Base-by-base conservation (phyloP, 257 asterid genomes). In the Orobanche coerulescens region DNA sequence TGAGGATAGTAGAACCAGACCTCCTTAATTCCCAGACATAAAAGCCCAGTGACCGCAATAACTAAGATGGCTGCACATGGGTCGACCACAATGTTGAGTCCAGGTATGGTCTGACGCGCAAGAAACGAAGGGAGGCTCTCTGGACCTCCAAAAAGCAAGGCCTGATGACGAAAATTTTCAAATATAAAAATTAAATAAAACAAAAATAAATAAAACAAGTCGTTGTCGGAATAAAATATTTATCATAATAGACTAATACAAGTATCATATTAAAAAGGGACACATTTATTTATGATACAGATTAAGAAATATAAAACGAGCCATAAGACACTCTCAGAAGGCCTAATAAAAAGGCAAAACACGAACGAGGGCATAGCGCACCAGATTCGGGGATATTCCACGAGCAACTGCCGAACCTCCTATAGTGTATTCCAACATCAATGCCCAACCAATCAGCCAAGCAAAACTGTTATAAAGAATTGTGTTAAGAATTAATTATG, bases 391-490 rank as follows among this genome's bases (percentile, higher is more conserved):
- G n/a, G 97, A 84, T 72, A 90, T 71, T 72, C 97, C 97, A 43
- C 95, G 95, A 75, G 95, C 97, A 73, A 90, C 95, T 18, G 97
- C 95, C 3, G 97, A 81, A 62, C 95, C 93, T 66, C 97, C 97
- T 59, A 90, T 81, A 14, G 95, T 85, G 74, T 84, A 90, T 67
- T 90, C 97, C 84, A 90, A 76, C 86, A 90, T 81, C 74, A 87
- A 66, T 5, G 95, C 87, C 95, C 95, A 87, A 4, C 97, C 95
- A 56, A 90, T 64, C 73, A 90, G 72, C 97, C 97, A 90, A 30
- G 97, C 97, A 69, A 84, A 87, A 58, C 97, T 89, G 84, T 54
- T 12, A 3, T 30, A 60, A 54, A 44, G 70, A 48, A 18, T 30
- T 70, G 61, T 55, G 40, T n/a, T n/a, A n/a, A n/a, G 39, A 34